phyloP scores from a whole-genome alignment of 768 basidiomycete species.

The Collybiopsis confluens region DNA sequence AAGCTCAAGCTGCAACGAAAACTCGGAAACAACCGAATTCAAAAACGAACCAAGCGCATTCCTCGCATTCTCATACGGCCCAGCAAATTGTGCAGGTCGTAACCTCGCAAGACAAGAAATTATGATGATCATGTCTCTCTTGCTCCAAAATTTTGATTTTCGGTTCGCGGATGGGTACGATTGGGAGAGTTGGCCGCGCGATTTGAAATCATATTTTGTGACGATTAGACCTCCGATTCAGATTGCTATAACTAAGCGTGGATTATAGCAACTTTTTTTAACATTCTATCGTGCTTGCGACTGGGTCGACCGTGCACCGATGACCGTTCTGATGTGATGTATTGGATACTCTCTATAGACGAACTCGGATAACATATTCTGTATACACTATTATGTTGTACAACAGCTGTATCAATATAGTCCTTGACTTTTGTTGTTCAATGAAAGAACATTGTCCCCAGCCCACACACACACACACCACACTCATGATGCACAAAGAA shows the following conservation, averaged over 20 bases:
- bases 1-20: neutral
- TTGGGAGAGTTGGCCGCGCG: constrained; percentile 4
- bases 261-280: neutral
- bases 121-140: constrained; percentile 28
- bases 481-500: too few relatives aligned
- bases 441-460: too few relatives aligned
- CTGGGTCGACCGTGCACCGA: too few relatives aligned
- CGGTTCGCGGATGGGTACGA: constrained; percentile 22
- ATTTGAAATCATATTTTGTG: constrained; percentile 4
- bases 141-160: constrained; percentile 34
- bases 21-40: neutral
- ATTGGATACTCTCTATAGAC: neutral
- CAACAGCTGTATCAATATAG: neutral
- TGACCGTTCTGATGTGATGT: too few relatives aligned
- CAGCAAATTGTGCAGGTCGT: constrained; percentile 35
- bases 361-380: neutral
- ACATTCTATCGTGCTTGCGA: too few relatives aligned
- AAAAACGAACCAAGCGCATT: constrained; percentile 25
- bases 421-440: too few relatives aligned
- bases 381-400: neutral
- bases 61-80: constrained; percentile 37
- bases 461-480: too few relatives aligned
- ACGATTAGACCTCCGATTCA: constrained; percentile 5
- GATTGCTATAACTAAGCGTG: neutral
- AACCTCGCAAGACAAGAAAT: constrained; percentile 36